These are phyloP conservation scores for Sarocladium oryzae DNA, from an alignment of 2,329 filamentous ascomycete species.

Conservation along the genomic window DNA sequence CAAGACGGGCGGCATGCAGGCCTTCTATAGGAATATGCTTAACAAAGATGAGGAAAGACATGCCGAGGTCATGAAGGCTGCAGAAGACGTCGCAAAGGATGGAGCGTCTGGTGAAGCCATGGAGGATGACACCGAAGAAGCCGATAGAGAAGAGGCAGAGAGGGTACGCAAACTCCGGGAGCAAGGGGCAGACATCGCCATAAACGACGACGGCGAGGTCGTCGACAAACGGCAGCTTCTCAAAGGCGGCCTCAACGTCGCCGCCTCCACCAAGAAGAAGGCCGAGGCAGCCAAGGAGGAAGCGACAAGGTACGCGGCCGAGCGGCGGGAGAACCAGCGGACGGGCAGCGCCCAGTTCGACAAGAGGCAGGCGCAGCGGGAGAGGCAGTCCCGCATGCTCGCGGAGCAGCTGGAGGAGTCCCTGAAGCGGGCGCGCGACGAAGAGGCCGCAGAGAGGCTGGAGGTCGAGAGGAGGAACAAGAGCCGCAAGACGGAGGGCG, in stretches of 20 bases:
- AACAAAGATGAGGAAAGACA: constrained; percentile 65
- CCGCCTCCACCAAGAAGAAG: constrained; percentile 50
- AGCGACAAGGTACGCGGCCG: constrained; percentile 15
- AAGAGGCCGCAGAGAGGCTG: constrained; percentile 57
- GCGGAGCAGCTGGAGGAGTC: constrained; percentile 69
- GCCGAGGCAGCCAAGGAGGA: constrained; percentile 18
- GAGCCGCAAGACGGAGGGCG: constrained; percentile 69
- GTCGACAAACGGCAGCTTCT: constrained; percentile 80
- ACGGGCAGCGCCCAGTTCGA: constrained; percentile 34
- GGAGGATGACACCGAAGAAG: constrained; percentile 32
- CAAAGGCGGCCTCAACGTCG: constrained; percentile 67
- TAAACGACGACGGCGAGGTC: constrained; percentile 79
- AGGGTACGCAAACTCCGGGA: constrained; percentile 62
- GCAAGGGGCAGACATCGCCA: constrained; percentile 52
- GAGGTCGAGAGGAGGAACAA: constrained; percentile 61
- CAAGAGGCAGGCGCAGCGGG: constrained; percentile 61
- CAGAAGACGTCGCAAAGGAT: constrained; percentile 44
- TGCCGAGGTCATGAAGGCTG: constrained; percentile 62
- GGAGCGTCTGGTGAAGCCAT: constrained; percentile 22
- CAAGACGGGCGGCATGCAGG: constrained; percentile 62
- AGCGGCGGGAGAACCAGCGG: constrained; percentile 24
- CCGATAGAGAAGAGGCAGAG: constrained; percentile 38
- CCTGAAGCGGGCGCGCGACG: constrained; percentile 65
- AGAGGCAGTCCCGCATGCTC: constrained; percentile 72
- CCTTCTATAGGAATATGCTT: constrained; percentile 70